phyloP scores from a whole-genome alignment of 306 rosid genomes.

The Dalbergia cochinchinensis region DNA sequence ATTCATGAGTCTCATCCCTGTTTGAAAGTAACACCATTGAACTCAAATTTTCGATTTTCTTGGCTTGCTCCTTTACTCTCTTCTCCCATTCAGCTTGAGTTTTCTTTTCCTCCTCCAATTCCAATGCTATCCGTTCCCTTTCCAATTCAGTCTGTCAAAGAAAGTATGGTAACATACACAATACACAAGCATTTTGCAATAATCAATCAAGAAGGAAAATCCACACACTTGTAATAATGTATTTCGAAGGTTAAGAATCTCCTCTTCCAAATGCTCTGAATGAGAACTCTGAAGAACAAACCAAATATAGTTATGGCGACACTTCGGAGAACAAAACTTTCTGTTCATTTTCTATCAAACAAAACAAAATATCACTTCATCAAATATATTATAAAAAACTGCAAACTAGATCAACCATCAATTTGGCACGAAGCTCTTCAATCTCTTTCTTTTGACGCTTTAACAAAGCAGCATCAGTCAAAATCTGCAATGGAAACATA shows the following conservation, averaged over 20 bases:
- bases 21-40: conserved; percentile 91
- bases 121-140: conserved; percentile 96
- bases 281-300: conserved; percentile 78
- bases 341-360: conserved; percentile 12
- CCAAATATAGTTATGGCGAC: conserved; percentile 27
- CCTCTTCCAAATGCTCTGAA: conserved; percentile 87
- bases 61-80: conserved; percentile 85
- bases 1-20: conserved; percentile 79
- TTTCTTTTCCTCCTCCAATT: conserved; percentile 93
- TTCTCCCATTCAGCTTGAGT: conserved; percentile 93
- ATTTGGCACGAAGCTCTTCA: conserved; percentile 90
- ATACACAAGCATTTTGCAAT: conserved; percentile 34
- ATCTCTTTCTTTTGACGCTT: conserved; percentile 97
- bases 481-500: conserved; percentile 64
- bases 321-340: conserved; percentile 22
- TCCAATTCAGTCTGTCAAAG: conserved; percentile 80
- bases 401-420: conserved; percentile 69
- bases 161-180: conserved; percentile 42
- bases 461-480: conserved; percentile 97
- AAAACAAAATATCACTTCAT: neutral
- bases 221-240: conserved; percentile 78
- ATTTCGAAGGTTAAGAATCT: conserved; percentile 88
- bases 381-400: neutral
- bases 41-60: conserved; percentile 89
- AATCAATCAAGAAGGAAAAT: conserved; percentile 39